phyloP scores from a whole-genome alignment of 345 rosid genomes.

The Eutrema japonicum region DNA sequence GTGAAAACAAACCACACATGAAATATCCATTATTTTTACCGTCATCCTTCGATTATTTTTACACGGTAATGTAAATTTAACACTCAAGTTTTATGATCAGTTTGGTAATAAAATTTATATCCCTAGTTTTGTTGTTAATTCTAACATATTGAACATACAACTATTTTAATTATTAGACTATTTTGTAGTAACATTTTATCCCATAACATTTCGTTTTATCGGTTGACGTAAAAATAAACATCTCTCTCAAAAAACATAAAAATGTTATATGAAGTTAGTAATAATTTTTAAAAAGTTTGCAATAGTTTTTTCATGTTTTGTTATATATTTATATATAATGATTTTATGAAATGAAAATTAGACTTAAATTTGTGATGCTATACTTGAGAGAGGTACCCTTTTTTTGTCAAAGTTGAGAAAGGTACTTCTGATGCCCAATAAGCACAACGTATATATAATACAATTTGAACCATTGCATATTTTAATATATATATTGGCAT shows the following conservation, averaged over 20 bases:
- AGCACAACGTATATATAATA: conserved; percentile 15
- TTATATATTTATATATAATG: neutral
- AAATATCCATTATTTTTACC: too few species aligned
- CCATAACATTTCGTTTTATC: neutral
- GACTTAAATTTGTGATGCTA: conserved; percentile 9
- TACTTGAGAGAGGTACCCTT: neutral
- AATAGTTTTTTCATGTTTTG: neutral
- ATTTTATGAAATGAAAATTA: neutral
- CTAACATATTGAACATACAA: neutral
- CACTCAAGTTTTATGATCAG: neutral
- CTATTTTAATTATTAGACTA: neutral
- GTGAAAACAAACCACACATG: too few species aligned
- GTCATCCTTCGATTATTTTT: too few species aligned
- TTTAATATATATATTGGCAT: neutral
- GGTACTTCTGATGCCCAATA: conserved; percentile 1
- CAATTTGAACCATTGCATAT: conserved; percentile 8
- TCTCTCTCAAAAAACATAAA: neutral
- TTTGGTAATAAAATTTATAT: neutral
- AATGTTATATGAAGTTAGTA: neutral
- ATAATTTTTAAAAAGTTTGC: too few species aligned
- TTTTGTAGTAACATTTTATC: neutral
- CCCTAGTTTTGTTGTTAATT: neutral
- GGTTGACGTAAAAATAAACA: neutral
- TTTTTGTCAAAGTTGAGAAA: neutral
- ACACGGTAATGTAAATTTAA: neutral